These are phyloP conservation scores for Phoenix dactylifera DNA, from an alignment of 176 grass and related monocot species.

Conservation along the genomic window DNA sequence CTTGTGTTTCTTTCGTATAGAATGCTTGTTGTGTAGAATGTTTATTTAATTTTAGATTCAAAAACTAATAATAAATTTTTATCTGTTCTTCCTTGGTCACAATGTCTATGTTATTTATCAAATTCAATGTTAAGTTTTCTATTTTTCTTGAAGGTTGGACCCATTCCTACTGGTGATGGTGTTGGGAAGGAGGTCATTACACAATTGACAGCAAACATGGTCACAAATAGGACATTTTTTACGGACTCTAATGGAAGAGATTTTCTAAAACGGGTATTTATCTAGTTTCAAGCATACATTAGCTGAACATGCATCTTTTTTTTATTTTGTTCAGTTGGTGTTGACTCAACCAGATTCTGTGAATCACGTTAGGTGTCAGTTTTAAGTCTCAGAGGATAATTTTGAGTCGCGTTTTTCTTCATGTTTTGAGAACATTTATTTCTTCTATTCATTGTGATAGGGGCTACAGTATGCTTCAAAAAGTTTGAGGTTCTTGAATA, in stretches of 20 bases:
- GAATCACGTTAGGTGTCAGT: too few species aligned
- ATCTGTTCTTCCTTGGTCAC: too few species aligned
- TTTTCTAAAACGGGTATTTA: slow-evolving; percentile 74
- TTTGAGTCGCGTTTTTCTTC: background rate
- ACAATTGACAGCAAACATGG: slow-evolving; percentile 78
- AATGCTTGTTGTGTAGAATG: too few species aligned
- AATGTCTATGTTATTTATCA: background rate
- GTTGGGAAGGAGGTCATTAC: slow-evolving; percentile 76
- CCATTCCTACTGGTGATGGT: slow-evolving; percentile 56
- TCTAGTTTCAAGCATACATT: background rate
- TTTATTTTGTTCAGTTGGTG: too few species aligned
- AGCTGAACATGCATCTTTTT: too few species aligned
- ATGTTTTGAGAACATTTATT: slow-evolving; percentile 11
- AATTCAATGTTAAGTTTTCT: background rate
- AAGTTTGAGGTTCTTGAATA: too few species aligned
- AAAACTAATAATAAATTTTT: too few species aligned
- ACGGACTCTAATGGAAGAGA: slow-evolving; percentile 96
- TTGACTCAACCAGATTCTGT: too few species aligned
- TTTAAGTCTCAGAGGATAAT: too few species aligned
- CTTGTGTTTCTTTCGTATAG: background rate
- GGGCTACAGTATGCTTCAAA: too few species aligned
- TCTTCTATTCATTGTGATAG: background rate
- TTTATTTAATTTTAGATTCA: too few species aligned
- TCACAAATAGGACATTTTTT: slow-evolving; percentile 62
- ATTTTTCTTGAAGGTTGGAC: slow-evolving; percentile 52